phyloP scores from a whole-genome alignment of 345 rosid genomes.

The Bruguiera gymnorhiza region DNA sequence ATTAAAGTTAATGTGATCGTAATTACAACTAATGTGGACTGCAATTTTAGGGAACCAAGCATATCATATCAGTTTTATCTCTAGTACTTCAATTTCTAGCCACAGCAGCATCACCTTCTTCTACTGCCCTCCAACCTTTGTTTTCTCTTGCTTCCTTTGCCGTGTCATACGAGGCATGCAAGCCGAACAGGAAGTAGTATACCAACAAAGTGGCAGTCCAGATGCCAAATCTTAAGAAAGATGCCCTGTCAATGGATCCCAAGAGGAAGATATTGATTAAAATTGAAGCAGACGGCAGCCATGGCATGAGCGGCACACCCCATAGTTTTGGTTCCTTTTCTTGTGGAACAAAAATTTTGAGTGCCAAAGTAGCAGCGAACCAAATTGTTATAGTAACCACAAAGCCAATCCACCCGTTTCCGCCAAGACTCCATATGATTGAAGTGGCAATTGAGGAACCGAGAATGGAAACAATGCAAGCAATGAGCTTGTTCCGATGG shows the following conservation, averaged over 20 bases:
- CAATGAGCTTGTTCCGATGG: neutral
- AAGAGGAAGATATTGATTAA: slow-evolving; percentile 16
- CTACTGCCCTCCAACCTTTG: slow-evolving; percentile 7
- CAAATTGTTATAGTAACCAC: slow-evolving; percentile 13
- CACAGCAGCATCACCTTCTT: slow-evolving; percentile 5
- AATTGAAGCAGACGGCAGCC: slow-evolving; percentile 26
- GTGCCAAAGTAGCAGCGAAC: slow-evolving; percentile 13
- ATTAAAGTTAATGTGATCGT: too few species aligned
- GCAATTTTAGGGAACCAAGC: too few species aligned
- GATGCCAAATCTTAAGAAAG: slow-evolving; percentile 16
- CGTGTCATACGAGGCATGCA: slow-evolving; percentile 25
- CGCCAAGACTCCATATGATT: neutral
- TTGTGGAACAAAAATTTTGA: slow-evolving; percentile 11
- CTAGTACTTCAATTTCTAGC: too few species aligned
- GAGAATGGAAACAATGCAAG: slow-evolving; percentile 3
- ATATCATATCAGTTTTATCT: too few species aligned
- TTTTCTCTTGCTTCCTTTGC: slow-evolving; percentile 9
- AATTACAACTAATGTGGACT: too few species aligned
- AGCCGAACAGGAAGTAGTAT: slow-evolving; percentile 19
- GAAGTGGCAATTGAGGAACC: slow-evolving; percentile 16
- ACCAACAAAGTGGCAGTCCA: slow-evolving; percentile 23
- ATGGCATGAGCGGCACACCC: slow-evolving; percentile 27
- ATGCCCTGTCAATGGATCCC: slow-evolving; percentile 21
- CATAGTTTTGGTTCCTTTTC: slow-evolving; percentile 20
- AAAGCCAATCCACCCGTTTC: slow-evolving; percentile 20